Conservation (phyloP, 352 stramenopile genomes). For the Pythium insidiosum region DNA sequence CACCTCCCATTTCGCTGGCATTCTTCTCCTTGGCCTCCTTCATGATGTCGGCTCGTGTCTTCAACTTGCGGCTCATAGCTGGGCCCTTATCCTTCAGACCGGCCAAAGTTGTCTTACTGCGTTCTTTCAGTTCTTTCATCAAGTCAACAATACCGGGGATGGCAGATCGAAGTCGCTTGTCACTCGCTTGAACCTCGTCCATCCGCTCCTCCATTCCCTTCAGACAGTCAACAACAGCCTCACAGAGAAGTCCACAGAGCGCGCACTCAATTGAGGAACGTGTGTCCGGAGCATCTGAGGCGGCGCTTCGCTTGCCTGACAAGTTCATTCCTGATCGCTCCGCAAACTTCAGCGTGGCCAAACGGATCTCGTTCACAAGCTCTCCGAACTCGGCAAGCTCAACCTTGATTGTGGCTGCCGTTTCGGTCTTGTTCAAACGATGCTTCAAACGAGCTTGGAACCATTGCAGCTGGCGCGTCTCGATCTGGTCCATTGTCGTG, state of each 20-base stretch:
- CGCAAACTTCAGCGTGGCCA: slow-evolving; percentile 69
- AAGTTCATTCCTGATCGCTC: slow-evolving; percentile 84
- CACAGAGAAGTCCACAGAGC: slow-evolving; percentile 48
- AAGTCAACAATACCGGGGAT: slow-evolving; percentile 53
- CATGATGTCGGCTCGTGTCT: slow-evolving; percentile 63
- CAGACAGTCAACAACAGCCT: slow-evolving; percentile 65
- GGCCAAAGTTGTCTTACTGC: slow-evolving; percentile 39
- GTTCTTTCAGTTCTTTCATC: slow-evolving; percentile 56
- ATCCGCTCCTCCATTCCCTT: slow-evolving; percentile 76
- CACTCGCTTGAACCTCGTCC: slow-evolving; percentile 73
- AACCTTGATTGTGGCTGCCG: slow-evolving; percentile 80
- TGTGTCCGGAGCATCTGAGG: slow-evolving; percentile 60
- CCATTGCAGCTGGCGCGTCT: slow-evolving; percentile 60
- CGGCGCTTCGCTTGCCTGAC: slow-evolving; percentile 66
- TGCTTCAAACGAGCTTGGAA: slow-evolving; percentile 74
- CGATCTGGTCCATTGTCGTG: slow-evolving; percentile 64
- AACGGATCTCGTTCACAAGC: slow-evolving; percentile 74
- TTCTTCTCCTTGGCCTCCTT: slow-evolving; percentile 87
- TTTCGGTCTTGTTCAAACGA: slow-evolving; percentile 60
- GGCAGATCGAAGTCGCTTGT: slow-evolving; percentile 70
- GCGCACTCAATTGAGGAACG: slow-evolving; percentile 69
- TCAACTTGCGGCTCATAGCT: slow-evolving; percentile 41
- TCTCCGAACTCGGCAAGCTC: slow-evolving; percentile 77
- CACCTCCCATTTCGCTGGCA: slow-evolving; percentile 31
- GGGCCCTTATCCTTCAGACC: slow-evolving; percentile 66